phyloP scores from a whole-genome alignment of 495 filamentous ascomycete genomes.

The Penicillium lividum region DNA sequence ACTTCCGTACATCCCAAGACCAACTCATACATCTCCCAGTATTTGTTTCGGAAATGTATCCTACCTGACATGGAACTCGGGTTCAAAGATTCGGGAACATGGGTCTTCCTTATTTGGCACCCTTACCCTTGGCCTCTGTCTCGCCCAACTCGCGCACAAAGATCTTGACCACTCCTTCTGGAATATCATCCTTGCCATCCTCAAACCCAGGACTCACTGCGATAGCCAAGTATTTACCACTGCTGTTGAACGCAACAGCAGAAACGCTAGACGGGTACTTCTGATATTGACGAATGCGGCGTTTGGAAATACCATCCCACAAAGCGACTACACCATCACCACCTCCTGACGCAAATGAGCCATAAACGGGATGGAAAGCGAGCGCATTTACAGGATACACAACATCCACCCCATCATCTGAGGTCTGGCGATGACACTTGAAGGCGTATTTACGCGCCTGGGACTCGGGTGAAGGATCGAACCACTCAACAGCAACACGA shows the following conservation, averaged over 20 bases:
- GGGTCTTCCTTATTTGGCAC: conserved; percentile 48
- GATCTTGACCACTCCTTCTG: conserved; percentile 70
- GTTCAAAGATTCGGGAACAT: neutral
- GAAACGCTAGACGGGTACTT: conserved; percentile 77
- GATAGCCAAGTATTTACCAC: conserved; percentile 83
- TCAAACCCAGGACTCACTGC: conserved; percentile 90
- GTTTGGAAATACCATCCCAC: conserved; percentile 92
- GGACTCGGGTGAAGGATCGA: conserved; percentile 80
- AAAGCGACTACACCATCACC: conserved; percentile 93
- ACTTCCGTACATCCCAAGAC: neutral
- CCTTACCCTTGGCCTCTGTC: conserved; percentile 87
- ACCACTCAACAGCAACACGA: conserved; percentile 94
- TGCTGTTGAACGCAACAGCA: conserved; percentile 70
- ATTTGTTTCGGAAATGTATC: conserved; percentile 1
- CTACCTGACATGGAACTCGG: neutral
- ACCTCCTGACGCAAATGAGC: conserved; percentile 90
- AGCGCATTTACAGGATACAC: conserved; percentile 96
- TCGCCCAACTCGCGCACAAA: conserved; percentile 81
- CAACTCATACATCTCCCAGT: conserved; percentile 6
- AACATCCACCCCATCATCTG: conserved; percentile 69
- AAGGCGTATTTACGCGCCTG: conserved; percentile 96
- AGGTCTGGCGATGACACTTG: conserved; percentile 87
- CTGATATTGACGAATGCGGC: conserved; percentile 87
- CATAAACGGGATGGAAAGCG: conserved; percentile 85
- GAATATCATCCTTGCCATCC: conserved; percentile 77